These are phyloP conservation scores for Jackrogersella multiformis DNA, from an alignment of 495 filamentous ascomycete genomes.

Conservation along the genomic window DNA sequence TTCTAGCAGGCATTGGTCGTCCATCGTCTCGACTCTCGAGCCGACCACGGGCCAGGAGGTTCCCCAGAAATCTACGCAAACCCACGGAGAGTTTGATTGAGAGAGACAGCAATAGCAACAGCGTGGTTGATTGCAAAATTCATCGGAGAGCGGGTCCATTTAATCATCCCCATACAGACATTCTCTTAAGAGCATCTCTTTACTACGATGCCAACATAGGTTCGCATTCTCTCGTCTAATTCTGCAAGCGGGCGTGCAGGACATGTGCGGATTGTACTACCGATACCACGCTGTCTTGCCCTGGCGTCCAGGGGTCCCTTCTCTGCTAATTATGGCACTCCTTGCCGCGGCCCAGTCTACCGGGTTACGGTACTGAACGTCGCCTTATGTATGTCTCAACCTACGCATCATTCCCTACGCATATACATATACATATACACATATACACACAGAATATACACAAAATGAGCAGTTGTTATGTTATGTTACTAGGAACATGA, in stretches of 20 bases:
- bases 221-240: not conserved
- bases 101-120: slow-evolving; percentile 1
- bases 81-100: not conserved
- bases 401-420: no score
- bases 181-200: not conserved
- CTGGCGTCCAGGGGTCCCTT: slow-evolving; percentile 20
- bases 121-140: no score
- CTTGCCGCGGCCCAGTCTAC: slow-evolving; percentile 43
- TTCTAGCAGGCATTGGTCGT: slow-evolving; percentile 14
- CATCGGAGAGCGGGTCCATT: not conserved
- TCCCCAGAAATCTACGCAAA: slow-evolving; percentile 8
- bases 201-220: not conserved
- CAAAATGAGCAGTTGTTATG: slow-evolving; percentile 1
- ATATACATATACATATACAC: not conserved
- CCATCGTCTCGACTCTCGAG: slow-evolving; percentile 3
- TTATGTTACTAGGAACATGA: slow-evolving; percentile 8
- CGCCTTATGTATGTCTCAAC: slow-evolving; percentile 38
- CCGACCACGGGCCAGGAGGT: not conserved
- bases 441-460: not conserved
- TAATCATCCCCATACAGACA: not conserved
- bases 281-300: slow-evolving; percentile 16
- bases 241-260: slow-evolving; percentile 16
- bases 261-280: slow-evolving; percentile 21
- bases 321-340: slow-evolving; percentile 46
- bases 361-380: slow-evolving; percentile 34